These are phyloP conservation scores for Closterium sp. DNA, from an alignment of 139 green algal species.

Conservation along the genomic window DNA sequence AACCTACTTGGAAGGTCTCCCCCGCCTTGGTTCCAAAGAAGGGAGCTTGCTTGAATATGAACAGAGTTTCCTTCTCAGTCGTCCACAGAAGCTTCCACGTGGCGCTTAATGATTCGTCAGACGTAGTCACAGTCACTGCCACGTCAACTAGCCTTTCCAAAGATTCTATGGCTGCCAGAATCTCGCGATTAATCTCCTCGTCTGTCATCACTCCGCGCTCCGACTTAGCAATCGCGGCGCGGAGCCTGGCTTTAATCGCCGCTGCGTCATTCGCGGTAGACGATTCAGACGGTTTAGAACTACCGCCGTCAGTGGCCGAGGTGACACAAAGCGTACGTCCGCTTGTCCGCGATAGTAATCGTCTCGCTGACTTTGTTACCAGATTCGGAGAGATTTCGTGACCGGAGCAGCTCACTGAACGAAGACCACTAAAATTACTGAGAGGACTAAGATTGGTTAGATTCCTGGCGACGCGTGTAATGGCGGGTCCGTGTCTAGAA, in stretches of 20 bases:
- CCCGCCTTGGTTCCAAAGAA: slow-evolving; percentile 76
- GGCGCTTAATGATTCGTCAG: slow-evolving; percentile 51
- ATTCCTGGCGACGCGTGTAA: not conserved
- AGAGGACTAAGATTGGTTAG: not conserved
- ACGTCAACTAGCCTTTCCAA: not conserved
- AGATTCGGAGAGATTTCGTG: not conserved
- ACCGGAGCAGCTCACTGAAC: not conserved
- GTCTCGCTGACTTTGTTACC: not conserved
- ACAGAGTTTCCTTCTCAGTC: slow-evolving; percentile 80
- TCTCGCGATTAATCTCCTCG: not conserved
- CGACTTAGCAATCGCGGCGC: not conserved
- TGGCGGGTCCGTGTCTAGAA: not conserved
- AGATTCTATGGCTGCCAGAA: not conserved
- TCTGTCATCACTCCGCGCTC: not conserved
- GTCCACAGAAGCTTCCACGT: slow-evolving; percentile 84
- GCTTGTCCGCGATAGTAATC: not conserved
- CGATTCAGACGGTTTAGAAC: not conserved
- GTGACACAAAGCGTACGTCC: not conserved
- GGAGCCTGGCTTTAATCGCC: not conserved
- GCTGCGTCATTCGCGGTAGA: not conserved
- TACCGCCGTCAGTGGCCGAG: not conserved
- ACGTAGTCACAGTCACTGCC: not conserved
- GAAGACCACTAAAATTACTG: not conserved
- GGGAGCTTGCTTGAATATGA: slow-evolving; percentile 77
- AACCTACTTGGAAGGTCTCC: slow-evolving; percentile 74